These are phyloP conservation scores for Arthrobotrys sphaeroides DNA, from an alignment of 2,329 filamentous ascomycete genomes.

Conservation along the genomic window DNA sequence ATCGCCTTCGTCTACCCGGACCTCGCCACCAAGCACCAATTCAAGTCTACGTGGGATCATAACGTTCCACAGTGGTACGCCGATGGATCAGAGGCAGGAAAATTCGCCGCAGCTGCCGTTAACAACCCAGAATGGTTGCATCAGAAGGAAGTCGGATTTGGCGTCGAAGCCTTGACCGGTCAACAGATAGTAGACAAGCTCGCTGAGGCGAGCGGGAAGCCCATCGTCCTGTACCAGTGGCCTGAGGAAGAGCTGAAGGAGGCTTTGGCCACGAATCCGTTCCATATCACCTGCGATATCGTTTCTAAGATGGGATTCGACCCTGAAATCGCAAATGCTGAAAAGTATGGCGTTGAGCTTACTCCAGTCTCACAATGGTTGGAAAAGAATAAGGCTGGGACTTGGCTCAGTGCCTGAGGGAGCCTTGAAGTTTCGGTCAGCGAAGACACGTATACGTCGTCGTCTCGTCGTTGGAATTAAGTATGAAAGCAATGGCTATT, in stretches of 20 bases:
- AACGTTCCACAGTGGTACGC: conserved; percentile 24
- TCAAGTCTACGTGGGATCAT: conserved; percentile 5
- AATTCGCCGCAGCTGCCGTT: conserved; percentile 6
- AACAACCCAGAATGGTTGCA: conserved; percentile 16
- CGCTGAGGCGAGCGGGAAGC: background rate
- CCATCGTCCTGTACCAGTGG: conserved; percentile 16
- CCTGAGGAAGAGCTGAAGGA: conserved; percentile 19
- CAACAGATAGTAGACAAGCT: conserved; percentile 5
- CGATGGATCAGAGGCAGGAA: conserved; percentile 1
- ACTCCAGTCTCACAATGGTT: conserved; percentile 19
- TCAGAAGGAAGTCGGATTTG: conserved; percentile 22
- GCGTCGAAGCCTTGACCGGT: background rate
- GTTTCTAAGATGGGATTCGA: conserved; percentile 35
- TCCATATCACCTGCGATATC: conserved; percentile 1
- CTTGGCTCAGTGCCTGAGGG: conserved; percentile 12
- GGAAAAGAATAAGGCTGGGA: conserved; percentile 19
- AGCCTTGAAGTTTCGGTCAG: too few species aligned
- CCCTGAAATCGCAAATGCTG: background rate
- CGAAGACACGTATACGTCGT: too few species aligned
- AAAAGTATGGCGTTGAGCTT: conserved; percentile 12
- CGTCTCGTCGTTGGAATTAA: background rate
- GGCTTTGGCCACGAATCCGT: background rate
- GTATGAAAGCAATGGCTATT: background rate
- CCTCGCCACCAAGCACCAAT: conserved; percentile 6
- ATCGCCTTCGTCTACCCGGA: conserved; percentile 19